Evolutionary conservation across 345 rosid species (phyloP), one percentile per base, ranked within the genome.

Genomic region (Leavenworthia alabamica): DNA sequence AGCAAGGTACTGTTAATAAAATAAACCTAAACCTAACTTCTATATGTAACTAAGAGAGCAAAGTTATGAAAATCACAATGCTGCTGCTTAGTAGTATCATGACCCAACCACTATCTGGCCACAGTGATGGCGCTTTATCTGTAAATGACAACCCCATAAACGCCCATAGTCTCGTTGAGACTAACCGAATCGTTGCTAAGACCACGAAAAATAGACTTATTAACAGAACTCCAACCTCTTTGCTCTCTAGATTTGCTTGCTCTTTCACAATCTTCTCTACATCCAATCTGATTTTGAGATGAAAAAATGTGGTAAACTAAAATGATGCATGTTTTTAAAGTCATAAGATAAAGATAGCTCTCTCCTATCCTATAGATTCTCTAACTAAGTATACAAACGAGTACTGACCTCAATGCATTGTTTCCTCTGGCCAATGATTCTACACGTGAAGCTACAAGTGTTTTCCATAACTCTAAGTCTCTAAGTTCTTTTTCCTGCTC

Each of bases 41-140:
- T 55, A 62, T 0, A 3, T 28, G 7, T 28, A 41, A 13, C 64
- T 70, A 70, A 46, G 89, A 86, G 31, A 89, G 79, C 64, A 89
- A 76, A 37, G 90, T 82, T 15, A 89, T 79, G 79, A 86, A 82
- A 56, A 92, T 77, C 59, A 86, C 80, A 79, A 86, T 75, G 54
- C 80, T 78, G 84, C 95, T 86, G 81, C 96, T 89, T 60, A 83
- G 72, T 29, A 92, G 75, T 61, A 86, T 80, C 80, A 92, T 74
- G 23, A 80, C 44, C 95, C 96, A 92, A 62, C 93, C 93, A 31
- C 76, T 75, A 67, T 83, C 77, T 46, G 71, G 74, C 71, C 75
- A 42, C 33, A 82, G 53, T 39, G 66, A 69, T 55, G 73, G 24
- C 39, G 59, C 68, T 66, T 72, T 79, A 27, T 81, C 70, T 0